Percentiles rank a stretch among this genome's conserved stretches.
Evolutionary conservation across 2,329 filamentous ascomycete genomes (phyloP).

Genomic region (Ophiostoma ulmi): DNA sequence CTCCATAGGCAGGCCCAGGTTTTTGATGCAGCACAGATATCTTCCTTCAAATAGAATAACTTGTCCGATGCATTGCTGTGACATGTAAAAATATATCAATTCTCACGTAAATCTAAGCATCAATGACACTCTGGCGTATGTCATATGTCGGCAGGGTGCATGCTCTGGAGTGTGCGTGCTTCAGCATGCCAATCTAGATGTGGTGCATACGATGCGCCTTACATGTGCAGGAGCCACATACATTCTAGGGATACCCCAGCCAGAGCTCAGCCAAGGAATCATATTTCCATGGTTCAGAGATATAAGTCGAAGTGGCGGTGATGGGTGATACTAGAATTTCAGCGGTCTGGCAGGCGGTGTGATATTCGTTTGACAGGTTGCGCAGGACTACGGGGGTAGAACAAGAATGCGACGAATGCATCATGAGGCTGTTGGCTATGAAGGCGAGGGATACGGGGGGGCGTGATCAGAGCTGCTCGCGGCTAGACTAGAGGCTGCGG

Average conservation of each 20-base stretch:
- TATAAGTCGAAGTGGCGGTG: neutral
- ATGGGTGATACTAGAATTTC: neutral
- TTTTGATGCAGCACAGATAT: neutral
- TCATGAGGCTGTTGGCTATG: slow-evolving; percentile 1
- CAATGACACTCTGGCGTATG: neutral
- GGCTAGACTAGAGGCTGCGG: neutral
- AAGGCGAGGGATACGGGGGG: neutral
- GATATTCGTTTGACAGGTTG: neutral
- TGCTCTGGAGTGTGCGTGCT: neutral
- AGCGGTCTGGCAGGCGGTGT: neutral
- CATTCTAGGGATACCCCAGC: neutral
- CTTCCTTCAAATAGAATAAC: slow-evolving; percentile 8
- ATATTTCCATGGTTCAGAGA: neutral
- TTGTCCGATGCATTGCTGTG: neutral
- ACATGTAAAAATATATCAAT: neutral
- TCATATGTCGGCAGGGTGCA: neutral
- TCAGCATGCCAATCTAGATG: neutral
- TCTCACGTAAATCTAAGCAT: neutral
- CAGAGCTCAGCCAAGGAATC: neutral
- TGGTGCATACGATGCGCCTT: neutral
- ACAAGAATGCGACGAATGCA: neutral
- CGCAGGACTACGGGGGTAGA: neutral
- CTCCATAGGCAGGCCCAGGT: neutral
- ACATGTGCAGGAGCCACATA: neutral
- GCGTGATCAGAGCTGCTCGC: slow-evolving; percentile 1